These are phyloP conservation scores for Polychaeton citri DNA, from an alignment of 2,329 filamentous ascomycete species.

Conservation along the genomic window DNA sequence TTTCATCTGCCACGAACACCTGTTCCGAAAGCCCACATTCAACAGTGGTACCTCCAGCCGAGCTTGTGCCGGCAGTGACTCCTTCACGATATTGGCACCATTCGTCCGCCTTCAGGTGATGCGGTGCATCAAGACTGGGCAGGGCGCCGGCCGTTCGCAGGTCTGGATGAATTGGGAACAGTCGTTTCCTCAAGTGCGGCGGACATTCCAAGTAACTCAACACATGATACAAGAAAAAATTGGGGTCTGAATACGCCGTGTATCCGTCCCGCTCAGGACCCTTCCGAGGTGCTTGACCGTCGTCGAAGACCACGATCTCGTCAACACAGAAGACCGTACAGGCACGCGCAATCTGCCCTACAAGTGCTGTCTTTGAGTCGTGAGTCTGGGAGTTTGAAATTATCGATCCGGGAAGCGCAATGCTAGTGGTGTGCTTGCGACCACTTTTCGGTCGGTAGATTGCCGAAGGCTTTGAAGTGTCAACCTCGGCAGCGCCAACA, in stretches of 20 bases:
- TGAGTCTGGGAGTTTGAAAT: slow-evolving; percentile 50
- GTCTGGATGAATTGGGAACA: slow-evolving; percentile 72
- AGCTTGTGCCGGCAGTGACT: slow-evolving; percentile 38
- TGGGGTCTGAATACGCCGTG: slow-evolving; percentile 61
- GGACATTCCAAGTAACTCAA: slow-evolving; percentile 74
- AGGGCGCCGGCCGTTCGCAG: slow-evolving; percentile 59
- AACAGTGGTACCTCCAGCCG: slow-evolving; percentile 33
- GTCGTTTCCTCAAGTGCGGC: slow-evolving; percentile 60
- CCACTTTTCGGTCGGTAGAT: slow-evolving; percentile 53
- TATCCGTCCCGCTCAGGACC: slow-evolving; percentile 31
- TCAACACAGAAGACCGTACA: slow-evolving; percentile 74
- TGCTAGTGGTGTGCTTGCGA: slow-evolving; percentile 59
- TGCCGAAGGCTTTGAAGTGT: slow-evolving; percentile 55
- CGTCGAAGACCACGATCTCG: slow-evolving; percentile 71
- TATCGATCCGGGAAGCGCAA: slow-evolving; percentile 68
- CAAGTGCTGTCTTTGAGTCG: slow-evolving; percentile 61
- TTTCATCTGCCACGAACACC: slow-evolving; percentile 42
- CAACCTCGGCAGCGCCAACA: slow-evolving; percentile 16
- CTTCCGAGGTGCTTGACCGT: slow-evolving; percentile 35
- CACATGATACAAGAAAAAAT: slow-evolving; percentile 67
- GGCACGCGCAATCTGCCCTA: slow-evolving; percentile 65
- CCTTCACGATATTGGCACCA: slow-evolving; percentile 73
- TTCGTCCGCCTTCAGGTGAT: slow-evolving; percentile 63
- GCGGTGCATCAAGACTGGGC: slow-evolving; percentile 71
- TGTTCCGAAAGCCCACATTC: slow-evolving; percentile 36